phyloP scores from a whole-genome alignment of 495 filamentous ascomycete genomes.

The Podospora anserina region DNA sequence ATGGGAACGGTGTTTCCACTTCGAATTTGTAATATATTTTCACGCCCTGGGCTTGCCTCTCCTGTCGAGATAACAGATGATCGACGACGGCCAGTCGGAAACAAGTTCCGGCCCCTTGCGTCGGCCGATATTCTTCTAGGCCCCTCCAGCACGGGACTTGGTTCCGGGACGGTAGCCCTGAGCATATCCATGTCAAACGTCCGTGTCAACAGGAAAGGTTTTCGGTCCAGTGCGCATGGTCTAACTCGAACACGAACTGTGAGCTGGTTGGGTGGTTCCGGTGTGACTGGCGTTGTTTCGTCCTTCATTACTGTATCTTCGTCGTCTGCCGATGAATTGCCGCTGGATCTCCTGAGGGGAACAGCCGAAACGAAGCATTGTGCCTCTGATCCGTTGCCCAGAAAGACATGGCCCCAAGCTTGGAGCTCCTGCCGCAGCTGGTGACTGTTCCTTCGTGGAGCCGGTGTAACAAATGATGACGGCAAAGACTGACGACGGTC shows the following conservation, averaged over 20 bases:
- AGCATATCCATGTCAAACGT: conserved; percentile 46
- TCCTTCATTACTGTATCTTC: neutral
- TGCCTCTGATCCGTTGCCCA: conserved; percentile 33
- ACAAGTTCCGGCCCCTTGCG: conserved; percentile 2
- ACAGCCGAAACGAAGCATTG: conserved; percentile 42
- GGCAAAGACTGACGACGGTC: conserved; percentile 29
- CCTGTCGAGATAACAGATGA: conserved; percentile 11
- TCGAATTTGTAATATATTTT: conserved; percentile 24
- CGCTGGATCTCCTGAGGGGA: conserved; percentile 35
- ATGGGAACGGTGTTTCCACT: conserved; percentile 44
- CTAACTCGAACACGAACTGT: conserved; percentile 47
- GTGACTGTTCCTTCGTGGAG: conserved; percentile 19
- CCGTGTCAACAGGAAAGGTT: conserved; percentile 48
- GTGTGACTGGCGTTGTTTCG: conserved; percentile 5
- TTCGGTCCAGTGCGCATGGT: conserved; percentile 39
- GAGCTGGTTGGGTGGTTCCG: conserved; percentile 20
- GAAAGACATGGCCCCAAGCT: conserved; percentile 36
- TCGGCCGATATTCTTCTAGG: conserved; percentile 17
- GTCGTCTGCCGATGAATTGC: conserved; percentile 20
- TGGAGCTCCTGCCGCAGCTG: conserved; percentile 30
- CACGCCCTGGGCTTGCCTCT: conserved; percentile 10
- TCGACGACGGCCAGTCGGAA: conserved; percentile 12
- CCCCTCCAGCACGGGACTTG: conserved; percentile 11
- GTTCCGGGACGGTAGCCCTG: conserved; percentile 37
- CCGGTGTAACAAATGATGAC: neutral